phyloP scores from a whole-genome alignment of 2,329 filamentous ascomycete genomes.

The Paecilomyces formosus region DNA sequence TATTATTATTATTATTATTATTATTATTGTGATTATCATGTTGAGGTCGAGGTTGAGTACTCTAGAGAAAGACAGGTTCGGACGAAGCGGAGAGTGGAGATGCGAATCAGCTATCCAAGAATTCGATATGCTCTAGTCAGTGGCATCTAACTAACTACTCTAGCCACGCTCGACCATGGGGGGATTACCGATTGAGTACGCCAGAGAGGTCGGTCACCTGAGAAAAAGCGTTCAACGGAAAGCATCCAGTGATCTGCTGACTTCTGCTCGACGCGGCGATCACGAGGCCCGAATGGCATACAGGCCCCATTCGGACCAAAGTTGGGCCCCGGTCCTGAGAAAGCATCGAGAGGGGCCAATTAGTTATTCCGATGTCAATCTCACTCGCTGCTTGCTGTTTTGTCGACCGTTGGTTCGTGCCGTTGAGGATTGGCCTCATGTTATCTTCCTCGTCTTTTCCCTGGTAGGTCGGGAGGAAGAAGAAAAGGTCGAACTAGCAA shows the following conservation, averaged over 20 bases:
- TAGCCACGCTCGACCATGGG: neutral
- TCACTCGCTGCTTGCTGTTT: neutral
- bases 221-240: neutral
- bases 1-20: too few species aligned
- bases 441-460: neutral
- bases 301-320: neutral
- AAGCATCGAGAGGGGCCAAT: neutral
- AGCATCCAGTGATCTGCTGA: slow-evolving; percentile 2
- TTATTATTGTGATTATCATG: too few species aligned
- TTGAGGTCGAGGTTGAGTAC: neutral
- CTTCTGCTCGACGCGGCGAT: neutral
- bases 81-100: neutral
- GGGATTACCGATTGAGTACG: neutral
- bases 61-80: neutral
- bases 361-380: neutral
- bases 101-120: neutral
- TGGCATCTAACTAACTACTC: neutral
- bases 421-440: neutral
- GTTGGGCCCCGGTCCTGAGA: neutral
- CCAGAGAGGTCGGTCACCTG: slow-evolving; percentile 1
- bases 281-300: slow-evolving; percentile 1
- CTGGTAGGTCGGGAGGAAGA: neutral
- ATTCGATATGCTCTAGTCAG: too few species aligned
- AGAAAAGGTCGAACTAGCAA: neutral
- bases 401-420: neutral